Conservation (phyloP, 768 basidiomycete genomes). For the Rhizopogon salebrosus region DNA sequence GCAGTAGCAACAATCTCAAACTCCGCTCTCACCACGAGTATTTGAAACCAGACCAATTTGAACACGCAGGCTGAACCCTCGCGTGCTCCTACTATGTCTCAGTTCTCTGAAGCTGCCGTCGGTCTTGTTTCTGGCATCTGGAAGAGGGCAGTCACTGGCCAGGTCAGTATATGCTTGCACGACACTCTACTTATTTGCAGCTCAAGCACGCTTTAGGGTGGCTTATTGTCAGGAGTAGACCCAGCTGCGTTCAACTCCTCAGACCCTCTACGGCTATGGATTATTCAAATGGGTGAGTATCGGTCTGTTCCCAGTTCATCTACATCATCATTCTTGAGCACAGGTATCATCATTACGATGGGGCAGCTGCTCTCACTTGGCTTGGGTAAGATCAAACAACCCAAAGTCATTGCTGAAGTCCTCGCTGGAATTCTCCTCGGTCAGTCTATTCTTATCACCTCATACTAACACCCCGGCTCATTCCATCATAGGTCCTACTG, state of each 20-base stretch:
- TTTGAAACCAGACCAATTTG: too few species aligned
- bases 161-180: not conserved
- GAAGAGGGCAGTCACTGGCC: not conserved
- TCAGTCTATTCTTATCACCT: conserved; percentile 17
- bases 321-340: not conserved
- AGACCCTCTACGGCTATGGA: conserved; percentile 76
- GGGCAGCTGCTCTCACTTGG: conserved; percentile 70
- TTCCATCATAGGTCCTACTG: conserved; percentile 34
- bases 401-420: conserved; percentile 80
- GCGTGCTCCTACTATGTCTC: not conserved
- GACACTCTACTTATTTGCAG: not conserved
- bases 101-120: not conserved
- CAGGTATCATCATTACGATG: conserved; percentile 79
- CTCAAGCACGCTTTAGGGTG: conserved; percentile 43
- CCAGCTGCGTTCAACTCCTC: conserved; percentile 57
- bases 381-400: conserved; percentile 76
- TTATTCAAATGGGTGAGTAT: conserved; percentile 68
- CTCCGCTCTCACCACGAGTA: not conserved
- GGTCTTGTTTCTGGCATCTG: not conserved
- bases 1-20: too few species aligned
- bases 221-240: conserved; percentile 69
- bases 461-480: conserved; percentile 34
- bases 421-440: conserved; percentile 89
- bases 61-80: not conserved
- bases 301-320: not conserved